phyloP scores from a whole-genome alignment of 805 yeast genomes.

The Isabelozyma heimii region DNA sequence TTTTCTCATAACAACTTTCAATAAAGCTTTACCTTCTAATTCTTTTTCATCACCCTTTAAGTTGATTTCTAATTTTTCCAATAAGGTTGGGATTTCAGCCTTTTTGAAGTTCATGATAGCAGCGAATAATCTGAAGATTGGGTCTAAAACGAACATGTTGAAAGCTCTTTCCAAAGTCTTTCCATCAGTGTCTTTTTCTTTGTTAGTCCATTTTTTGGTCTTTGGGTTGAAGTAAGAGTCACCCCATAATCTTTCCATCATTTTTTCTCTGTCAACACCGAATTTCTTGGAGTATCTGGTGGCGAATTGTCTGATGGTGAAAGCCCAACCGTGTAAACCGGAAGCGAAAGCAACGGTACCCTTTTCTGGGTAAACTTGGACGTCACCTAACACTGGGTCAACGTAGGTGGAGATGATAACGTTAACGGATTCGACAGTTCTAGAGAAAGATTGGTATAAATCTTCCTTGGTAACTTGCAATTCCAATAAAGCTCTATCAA shows the following conservation, averaged over 20 bases:
- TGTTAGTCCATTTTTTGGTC: constrained; percentile 99
- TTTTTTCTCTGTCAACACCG: constrained; percentile 96
- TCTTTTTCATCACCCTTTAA: constrained; percentile 97
- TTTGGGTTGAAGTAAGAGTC: constrained; percentile 99
- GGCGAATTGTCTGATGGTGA: constrained; percentile 99
- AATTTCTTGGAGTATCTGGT: constrained; percentile 97
- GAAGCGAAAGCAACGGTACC: constrained; percentile 99
- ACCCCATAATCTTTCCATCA: constrained; percentile 99
- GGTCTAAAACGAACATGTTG: constrained; percentile 98
- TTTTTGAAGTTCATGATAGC: constrained; percentile 99
- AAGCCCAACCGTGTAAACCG: constrained; percentile 99
- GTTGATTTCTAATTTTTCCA: constrained; percentile 90
- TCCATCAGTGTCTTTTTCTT: constrained; percentile 93
- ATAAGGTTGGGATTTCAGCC: constrained; percentile 89
- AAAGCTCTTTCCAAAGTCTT: constrained; percentile 96
- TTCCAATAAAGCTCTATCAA: constrained; percentile 98
- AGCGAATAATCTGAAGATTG: constrained; percentile 95
- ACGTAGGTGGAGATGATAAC: constrained; percentile 95
- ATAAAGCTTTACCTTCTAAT: constrained; percentile 96
- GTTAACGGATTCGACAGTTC: constrained; percentile 99
- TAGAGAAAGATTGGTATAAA: constrained; percentile 94
- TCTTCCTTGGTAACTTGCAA: constrained; percentile 99
- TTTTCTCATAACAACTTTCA: constrained; percentile 98
- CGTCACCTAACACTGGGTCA: constrained; percentile 89
- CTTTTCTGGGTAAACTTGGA: constrained; percentile 96